These are phyloP conservation scores for Breynia disticha DNA, from an alignment of 441 rosid genomes.

Conservation along the genomic window DNA sequence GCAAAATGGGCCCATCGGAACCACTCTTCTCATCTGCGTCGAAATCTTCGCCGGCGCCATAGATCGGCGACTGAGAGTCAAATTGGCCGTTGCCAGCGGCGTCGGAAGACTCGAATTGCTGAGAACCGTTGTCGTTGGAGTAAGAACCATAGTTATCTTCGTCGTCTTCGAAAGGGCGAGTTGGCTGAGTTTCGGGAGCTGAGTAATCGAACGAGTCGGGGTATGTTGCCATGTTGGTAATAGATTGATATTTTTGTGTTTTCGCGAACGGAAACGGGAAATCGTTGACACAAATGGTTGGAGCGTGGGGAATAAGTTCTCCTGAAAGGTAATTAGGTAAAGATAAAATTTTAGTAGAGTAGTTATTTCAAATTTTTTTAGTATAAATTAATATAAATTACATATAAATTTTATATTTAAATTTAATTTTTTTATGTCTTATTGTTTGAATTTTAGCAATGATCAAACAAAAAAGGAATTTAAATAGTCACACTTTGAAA, in stretches of 20 bases:
- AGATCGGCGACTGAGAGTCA: conserved; percentile 27
- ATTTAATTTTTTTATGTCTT: too few relatives aligned
- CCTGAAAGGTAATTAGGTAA: too few relatives aligned
- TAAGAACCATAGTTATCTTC: conserved; percentile 14
- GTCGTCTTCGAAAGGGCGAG: conserved; percentile 21
- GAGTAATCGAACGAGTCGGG: conserved; percentile 43
- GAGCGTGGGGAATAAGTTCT: too few relatives aligned
- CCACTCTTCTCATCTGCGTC: conserved; percentile 23
- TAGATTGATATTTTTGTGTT: background rate
- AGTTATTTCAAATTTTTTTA: too few relatives aligned
- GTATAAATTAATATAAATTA: too few relatives aligned
- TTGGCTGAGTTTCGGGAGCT: conserved; percentile 22
- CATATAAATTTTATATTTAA: too few relatives aligned
- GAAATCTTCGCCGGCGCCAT: conserved; percentile 19
- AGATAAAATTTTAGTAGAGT: too few relatives aligned
- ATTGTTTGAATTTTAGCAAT: too few relatives aligned
- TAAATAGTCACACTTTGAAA: too few relatives aligned
- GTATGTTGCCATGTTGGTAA: conserved; percentile 30
- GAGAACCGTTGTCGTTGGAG: conserved; percentile 5
- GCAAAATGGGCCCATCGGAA: conserved; percentile 49
- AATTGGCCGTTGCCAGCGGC: conserved; percentile 27
- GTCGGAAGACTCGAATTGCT: conserved; percentile 13
- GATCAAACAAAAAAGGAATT: too few relatives aligned
- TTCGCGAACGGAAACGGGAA: background rate
- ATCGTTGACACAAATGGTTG: background rate